Evolutionary conservation across 441 rosid species (phyloP), one percentile per base, ranked within the genome.

Genomic region (Corymbia citriodora): DNA sequence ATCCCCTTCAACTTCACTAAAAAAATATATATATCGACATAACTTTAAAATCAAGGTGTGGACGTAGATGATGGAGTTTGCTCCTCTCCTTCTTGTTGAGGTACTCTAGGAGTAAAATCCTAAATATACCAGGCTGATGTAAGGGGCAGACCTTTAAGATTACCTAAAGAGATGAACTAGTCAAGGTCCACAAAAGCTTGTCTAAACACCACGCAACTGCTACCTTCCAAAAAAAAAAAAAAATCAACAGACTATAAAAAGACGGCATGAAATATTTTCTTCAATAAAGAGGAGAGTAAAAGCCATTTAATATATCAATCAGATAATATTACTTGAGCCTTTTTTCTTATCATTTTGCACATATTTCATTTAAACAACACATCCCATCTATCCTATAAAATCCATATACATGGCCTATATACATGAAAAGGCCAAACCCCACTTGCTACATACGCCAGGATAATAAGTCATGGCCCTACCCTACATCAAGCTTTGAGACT

Each of bases 111-210:
- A n/a, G 21, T 68, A 68, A 68, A 16, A 31, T 65, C 21, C 40
- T 31, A 31, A 31, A 1, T 0, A 17, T 10, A 15, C 6, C 0
- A n/a, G 5, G 40, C 3, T 11, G 5, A 9, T 2, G 0, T 16
- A 4, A 11, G 16, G 21, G 31, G 40, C 0, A 6, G 2, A 10
- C 19, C 19, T 68, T 3, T 16, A 68, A n/a, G 13, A 21, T 57
- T 11, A 12, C 12, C 61, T 9, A 0, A 0, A 57, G 10, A 57
- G 27, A 9, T 8, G 27, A 57, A 57, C 61, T 4, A 57, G 1
- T 3, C 12, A 3, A 57, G 27, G 12, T 57, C 2, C 27, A 21
- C 27, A 23, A 57, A 57, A 57, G 63, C 11, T 57, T 23, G 13
- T 10, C 2, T 9, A 0, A 12, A 57, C 63, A 0, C 12, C 6